Percentiles rank a stretch among this genome's conserved stretches.
These are phyloP conservation scores for Arabidopsis suecica DNA, from an alignment of 345 rosid species.

Conservation along the genomic window DNA sequence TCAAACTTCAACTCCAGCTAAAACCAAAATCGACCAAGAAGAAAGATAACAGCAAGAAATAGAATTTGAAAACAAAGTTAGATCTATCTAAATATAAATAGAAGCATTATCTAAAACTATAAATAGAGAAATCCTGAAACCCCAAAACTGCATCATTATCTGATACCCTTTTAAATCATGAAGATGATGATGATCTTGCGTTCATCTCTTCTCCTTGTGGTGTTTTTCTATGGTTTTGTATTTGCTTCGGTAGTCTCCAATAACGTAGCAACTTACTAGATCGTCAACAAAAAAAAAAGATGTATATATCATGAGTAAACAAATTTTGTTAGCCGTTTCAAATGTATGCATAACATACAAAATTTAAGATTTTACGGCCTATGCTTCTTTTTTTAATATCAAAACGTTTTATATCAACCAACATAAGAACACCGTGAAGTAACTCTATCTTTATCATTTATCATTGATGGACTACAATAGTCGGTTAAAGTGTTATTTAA, in stretches of 20 bases:
- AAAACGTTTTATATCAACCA: too few species aligned
- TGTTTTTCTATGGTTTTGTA: neutral
- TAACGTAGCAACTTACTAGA: neutral
- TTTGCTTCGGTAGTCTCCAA: neutral
- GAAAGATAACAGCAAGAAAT: neutral
- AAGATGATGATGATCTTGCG: neutral
- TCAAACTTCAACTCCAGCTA: neutral
- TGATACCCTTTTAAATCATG: neutral
- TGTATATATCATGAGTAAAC: too few species aligned
- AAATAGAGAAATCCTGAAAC: neutral
- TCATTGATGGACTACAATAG: too few species aligned
- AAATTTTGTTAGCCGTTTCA: too few species aligned
- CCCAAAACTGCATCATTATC: neutral
- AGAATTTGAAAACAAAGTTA: neutral
- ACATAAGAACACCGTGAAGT: too few species aligned
- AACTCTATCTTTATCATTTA: too few species aligned
- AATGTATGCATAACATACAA: too few species aligned
- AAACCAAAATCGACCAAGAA: neutral
- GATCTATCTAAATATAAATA: neutral
- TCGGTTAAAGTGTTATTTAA: neutral
- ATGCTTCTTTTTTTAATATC: too few species aligned
- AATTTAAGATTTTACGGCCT: too few species aligned
- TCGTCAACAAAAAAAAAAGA: neutral
- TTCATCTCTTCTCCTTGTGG: neutral
- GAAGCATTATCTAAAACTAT: neutral